A percentile compares a stretch with the other conserved stretches of the same genome.
phyloP scores from a whole-genome alignment of 768 basidiomycete species.

The Tulasnella sp. region DNA sequence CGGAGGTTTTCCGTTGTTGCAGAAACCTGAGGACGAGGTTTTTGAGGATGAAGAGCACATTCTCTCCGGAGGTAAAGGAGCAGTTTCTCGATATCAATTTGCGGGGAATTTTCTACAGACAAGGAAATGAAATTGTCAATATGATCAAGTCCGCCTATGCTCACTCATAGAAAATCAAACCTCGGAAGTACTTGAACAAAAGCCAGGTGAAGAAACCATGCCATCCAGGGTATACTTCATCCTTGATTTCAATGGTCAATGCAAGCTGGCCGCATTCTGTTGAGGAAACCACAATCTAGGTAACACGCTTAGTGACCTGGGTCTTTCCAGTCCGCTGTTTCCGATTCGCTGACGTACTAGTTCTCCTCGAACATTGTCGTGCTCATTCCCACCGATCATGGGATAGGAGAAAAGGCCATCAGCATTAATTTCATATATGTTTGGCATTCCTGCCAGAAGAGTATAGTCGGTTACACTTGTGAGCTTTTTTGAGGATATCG shows the following conservation, averaged over 20 bases:
- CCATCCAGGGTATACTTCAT: neutral
- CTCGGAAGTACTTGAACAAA: neutral
- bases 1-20: neutral
- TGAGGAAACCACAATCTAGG: neutral
- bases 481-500: neutral
- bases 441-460: neutral
- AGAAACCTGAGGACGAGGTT: neutral
- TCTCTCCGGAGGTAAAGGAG: neutral
- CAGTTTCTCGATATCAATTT: neutral
- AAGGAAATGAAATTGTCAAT: neutral
- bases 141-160: neutral
- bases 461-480: neutral
- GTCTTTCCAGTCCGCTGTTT: neutral
- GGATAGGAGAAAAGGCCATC: neutral
- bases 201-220: neutral
- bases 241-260: neutral
- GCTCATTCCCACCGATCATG: neutral
- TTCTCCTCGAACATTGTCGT: neutral
- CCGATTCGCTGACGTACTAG: neutral
- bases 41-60: neutral
- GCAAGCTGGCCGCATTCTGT: neutral
- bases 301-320: neutral
- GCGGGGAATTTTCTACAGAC: neutral
- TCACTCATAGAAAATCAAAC: neutral
- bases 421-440: neutral